Conservation (phyloP, 169 alveolate genomes). For the Blepharisma undulans region DNA sequence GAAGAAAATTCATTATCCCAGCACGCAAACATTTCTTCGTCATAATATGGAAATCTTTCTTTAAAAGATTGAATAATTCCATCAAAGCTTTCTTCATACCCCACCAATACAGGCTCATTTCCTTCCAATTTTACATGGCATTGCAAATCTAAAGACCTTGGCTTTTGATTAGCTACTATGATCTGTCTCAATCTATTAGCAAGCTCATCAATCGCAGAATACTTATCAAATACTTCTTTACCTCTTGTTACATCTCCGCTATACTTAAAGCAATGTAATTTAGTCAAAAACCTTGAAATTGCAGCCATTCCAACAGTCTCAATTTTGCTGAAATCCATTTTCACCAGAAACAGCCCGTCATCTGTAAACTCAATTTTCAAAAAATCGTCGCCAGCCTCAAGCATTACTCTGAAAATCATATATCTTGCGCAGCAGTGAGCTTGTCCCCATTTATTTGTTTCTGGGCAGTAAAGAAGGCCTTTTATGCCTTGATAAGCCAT, state of each 20-base stretch:
- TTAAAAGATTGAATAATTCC: constrained; percentile 10
- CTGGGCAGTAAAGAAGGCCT: constrained; percentile 64
- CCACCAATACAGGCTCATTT: constrained; percentile 46
- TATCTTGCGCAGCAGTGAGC: constrained; percentile 74
- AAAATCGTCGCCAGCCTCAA: constrained; percentile 56
- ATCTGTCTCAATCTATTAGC: constrained; percentile 61
- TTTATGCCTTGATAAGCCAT: constrained; percentile 61
- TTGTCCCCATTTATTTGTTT: constrained; percentile 75
- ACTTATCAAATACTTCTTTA: constrained; percentile 52
- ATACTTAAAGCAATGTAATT: constrained; percentile 64
- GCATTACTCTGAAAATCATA: constrained; percentile 65
- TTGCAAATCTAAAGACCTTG: constrained; percentile 69
- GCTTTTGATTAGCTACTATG: constrained; percentile 63
- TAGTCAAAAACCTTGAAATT: constrained; percentile 40
- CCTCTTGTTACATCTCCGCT: constrained; percentile 74
- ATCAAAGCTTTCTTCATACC: constrained; percentile 63
- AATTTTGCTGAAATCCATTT: constrained; percentile 32
- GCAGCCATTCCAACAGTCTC: constrained; percentile 13
- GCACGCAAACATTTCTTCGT: too few relatives aligned
- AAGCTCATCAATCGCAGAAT: constrained; percentile 61
- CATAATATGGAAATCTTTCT: too few relatives aligned
- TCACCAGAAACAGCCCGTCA: constrained; percentile 20
- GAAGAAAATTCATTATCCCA: neutral
- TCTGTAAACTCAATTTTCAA: constrained; percentile 53
- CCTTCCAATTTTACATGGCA: constrained; percentile 50